Percentiles rank a stretch among this genome's conserved stretches.
These are phyloP conservation scores for Suillus placidus DNA, from an alignment of 768 basidiomycete species.

Conservation along the genomic window DNA sequence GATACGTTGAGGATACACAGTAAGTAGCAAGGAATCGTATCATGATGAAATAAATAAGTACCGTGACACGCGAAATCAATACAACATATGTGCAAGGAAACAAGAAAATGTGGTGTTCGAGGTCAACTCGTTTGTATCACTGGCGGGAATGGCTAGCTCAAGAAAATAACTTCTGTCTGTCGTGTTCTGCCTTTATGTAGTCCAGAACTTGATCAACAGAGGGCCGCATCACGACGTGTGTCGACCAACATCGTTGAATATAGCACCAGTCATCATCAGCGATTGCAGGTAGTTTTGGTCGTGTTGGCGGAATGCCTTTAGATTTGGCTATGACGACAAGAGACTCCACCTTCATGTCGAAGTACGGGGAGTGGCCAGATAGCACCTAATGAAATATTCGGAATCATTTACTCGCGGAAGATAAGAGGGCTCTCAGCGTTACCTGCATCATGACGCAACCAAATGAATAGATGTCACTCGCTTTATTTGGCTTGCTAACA, in stretches of 20 bases:
- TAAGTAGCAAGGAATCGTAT: no score
- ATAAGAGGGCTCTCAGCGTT: background rate
- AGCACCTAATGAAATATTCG: background rate
- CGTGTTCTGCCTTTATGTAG: background rate
- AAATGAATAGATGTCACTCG: constrained; percentile 10
- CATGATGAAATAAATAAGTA: background rate
- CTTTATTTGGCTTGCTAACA: background rate
- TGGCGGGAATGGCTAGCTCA: background rate
- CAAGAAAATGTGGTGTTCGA: background rate
- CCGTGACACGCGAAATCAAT: background rate
- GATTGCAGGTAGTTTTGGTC: background rate
- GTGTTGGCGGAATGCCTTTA: background rate
- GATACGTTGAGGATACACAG: no score
- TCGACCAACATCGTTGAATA: background rate
- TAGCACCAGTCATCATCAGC: background rate
- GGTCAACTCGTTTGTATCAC: background rate
- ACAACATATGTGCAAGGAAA: background rate
- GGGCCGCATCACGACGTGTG: background rate
- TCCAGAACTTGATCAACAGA: background rate
- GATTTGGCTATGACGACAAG: background rate
- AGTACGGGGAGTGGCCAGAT: background rate
- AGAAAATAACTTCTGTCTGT: background rate
- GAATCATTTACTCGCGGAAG: background rate
- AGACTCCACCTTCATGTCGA: background rate
- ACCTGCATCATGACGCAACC: constrained; percentile 11